Conservation (phyloP, 1,284 basidiomycete genomes). For the Leccinum subspadiceum region DNA sequence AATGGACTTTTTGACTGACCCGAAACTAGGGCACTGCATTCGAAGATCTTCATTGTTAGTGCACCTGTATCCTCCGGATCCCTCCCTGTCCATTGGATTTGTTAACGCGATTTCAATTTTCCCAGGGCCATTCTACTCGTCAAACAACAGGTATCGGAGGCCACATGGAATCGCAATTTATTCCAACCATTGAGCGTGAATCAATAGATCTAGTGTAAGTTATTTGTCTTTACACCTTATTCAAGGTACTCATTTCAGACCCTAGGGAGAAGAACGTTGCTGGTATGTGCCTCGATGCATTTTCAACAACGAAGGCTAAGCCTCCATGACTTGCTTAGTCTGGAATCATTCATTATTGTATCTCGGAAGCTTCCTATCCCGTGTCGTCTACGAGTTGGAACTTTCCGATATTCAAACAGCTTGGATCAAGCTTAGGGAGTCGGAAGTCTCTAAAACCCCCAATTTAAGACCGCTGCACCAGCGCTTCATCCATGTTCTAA, state of each 20-base stretch:
- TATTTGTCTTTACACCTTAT: too few relatives aligned
- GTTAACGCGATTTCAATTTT: background rate
- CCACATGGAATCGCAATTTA: constrained; percentile 87
- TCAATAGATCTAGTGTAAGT: constrained; percentile 83
- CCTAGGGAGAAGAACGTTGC: constrained; percentile 68
- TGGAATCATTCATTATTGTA: constrained; percentile 88
- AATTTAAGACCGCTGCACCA: constrained; percentile 34
- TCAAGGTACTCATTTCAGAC: background rate
- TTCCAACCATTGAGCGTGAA: constrained; percentile 95
- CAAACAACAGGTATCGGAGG: constrained; percentile 87
- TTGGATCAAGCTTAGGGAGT: constrained; percentile 35
- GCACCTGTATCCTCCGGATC: too few relatives aligned
- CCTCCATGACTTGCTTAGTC: constrained; percentile 31
- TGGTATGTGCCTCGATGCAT: constrained; percentile 38
- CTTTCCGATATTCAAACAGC: constrained; percentile 52
- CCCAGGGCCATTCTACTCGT: background rate
- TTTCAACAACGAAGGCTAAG: fast-evolving
- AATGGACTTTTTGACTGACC: background rate
- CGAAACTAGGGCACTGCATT: background rate
- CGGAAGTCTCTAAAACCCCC: constrained; percentile 24
- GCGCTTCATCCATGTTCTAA: constrained; percentile 75
- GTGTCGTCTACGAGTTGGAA: constrained; percentile 86
- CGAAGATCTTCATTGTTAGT: background rate
- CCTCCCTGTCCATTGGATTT: background rate
- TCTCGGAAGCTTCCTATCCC: constrained; percentile 78